These are phyloP conservation scores for Fusarium brevicatenulatum DNA, from an alignment of 2,329 filamentous ascomycete species.

Conservation along the genomic window DNA sequence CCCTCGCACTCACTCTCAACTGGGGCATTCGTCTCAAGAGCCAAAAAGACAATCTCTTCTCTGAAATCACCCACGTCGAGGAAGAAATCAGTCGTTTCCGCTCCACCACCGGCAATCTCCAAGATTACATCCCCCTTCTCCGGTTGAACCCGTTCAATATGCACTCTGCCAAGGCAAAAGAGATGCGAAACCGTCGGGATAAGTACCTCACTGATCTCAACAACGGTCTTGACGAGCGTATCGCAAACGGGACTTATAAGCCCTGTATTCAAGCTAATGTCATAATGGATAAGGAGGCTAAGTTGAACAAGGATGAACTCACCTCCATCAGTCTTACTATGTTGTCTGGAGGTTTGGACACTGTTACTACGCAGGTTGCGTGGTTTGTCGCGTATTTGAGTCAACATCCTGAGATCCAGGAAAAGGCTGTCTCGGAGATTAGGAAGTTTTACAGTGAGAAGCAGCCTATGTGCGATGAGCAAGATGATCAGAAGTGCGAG, in stretches of 20 bases:
- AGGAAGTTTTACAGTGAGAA: constrained; percentile 61
- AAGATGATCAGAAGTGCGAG: constrained; percentile 71
- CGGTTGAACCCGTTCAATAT: constrained; percentile 69
- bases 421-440: constrained; percentile 68
- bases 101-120: constrained; percentile 68
- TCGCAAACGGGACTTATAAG: constrained; percentile 68
- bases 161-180: constrained; percentile 67
- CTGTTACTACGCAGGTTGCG: constrained; percentile 71
- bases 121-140: constrained; percentile 69
- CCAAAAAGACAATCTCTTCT: constrained; percentile 68
- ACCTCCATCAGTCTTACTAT: constrained; percentile 75
- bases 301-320: constrained; percentile 69
- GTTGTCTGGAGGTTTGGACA: constrained; percentile 74
- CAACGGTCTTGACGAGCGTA: constrained; percentile 66
- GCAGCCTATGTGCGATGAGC: constrained; percentile 66
- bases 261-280: constrained; percentile 76
- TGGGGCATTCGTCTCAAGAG: constrained; percentile 70
- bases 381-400: constrained; percentile 72
- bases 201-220: constrained; percentile 69
- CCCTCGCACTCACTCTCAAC: constrained; percentile 71
- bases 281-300: constrained; percentile 70
- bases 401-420: constrained; percentile 69
- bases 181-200: constrained; percentile 69
- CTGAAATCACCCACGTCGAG: constrained; percentile 71
- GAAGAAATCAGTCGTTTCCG: constrained; percentile 69